Evolutionary conservation across 345 rosid species (phyloP).

Genomic region (Citrus sinensis): DNA sequence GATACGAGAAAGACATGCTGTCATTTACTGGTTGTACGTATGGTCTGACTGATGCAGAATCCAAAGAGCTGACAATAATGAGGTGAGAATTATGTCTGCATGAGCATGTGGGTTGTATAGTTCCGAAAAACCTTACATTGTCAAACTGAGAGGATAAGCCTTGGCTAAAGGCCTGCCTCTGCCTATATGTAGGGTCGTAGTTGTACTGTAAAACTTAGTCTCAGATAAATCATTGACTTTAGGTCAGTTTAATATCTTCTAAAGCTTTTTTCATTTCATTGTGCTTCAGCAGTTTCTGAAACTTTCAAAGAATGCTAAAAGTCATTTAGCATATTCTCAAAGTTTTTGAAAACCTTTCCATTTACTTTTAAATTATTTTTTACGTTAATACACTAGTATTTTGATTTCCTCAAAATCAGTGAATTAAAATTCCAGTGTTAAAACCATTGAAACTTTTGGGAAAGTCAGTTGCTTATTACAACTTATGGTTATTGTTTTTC

Average conservation of each 20-base stretch:
- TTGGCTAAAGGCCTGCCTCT: background rate
- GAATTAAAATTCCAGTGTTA: background rate
- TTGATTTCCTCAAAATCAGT: background rate
- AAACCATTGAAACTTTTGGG: background rate
- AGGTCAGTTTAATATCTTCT: background rate
- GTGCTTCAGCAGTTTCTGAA: background rate
- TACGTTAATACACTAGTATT: background rate
- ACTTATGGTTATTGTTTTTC: constrained; percentile 4
- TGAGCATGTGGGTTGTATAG: background rate
- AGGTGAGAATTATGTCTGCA: constrained; percentile 41
- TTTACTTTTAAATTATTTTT: background rate
- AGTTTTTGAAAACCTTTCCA: background rate
- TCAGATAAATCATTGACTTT: background rate
- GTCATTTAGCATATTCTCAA: background rate
- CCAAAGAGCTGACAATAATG: constrained; percentile 78
- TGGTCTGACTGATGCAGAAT: constrained; percentile 75
- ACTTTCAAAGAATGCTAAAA: background rate
- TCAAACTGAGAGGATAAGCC: background rate
- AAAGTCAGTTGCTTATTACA: background rate
- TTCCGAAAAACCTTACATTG: background rate
- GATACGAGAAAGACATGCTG: constrained; percentile 97
- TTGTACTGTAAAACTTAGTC: background rate
- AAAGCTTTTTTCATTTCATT: background rate
- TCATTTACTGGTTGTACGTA: constrained; percentile 92
- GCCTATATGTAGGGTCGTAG: background rate